Conservation (phyloP, 73 alveolate species). For the Paraurostyla sp. region DNA sequence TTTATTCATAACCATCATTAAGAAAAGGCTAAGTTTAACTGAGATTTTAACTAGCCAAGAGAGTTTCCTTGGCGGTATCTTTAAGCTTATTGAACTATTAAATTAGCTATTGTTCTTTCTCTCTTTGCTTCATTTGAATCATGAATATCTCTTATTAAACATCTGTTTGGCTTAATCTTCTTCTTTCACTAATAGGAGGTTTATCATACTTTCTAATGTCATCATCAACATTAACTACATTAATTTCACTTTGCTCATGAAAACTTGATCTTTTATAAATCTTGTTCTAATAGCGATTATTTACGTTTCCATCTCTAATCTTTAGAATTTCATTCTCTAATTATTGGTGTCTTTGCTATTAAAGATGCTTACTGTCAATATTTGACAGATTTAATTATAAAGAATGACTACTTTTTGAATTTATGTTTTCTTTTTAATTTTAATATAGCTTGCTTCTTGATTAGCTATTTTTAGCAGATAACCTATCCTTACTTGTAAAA, state of each 20-base stretch:
- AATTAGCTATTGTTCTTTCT: slow-evolving; percentile 1
- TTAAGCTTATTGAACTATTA: not conserved
- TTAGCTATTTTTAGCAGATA: not conserved
- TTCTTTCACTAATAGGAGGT: slow-evolving; percentile 13
- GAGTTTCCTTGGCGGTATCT: not conserved
- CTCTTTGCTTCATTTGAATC: not conserved
- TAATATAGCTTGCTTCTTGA: not conserved
- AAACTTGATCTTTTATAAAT: not conserved
- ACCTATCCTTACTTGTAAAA: not conserved
- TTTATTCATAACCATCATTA: not conserved
- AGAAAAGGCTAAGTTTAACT: not conserved
- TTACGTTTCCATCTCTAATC: not conserved
- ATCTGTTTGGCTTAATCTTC: slow-evolving; percentile 1
- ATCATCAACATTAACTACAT: not conserved
- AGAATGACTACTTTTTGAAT: not conserved
- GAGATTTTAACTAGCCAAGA: not conserved
- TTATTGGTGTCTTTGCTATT: not conserved
- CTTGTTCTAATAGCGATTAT: not conserved
- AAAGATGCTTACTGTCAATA: not conserved
- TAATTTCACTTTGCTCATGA: not conserved
- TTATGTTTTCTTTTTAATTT: not conserved
- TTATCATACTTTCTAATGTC: not conserved
- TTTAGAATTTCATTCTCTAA: not conserved
- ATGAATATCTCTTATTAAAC: not conserved
- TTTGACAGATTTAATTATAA: not conserved